Base-by-base conservation (phyloP, 2,329 filamentous ascomycete genomes). In the Biscogniauxia sp. region DNA sequence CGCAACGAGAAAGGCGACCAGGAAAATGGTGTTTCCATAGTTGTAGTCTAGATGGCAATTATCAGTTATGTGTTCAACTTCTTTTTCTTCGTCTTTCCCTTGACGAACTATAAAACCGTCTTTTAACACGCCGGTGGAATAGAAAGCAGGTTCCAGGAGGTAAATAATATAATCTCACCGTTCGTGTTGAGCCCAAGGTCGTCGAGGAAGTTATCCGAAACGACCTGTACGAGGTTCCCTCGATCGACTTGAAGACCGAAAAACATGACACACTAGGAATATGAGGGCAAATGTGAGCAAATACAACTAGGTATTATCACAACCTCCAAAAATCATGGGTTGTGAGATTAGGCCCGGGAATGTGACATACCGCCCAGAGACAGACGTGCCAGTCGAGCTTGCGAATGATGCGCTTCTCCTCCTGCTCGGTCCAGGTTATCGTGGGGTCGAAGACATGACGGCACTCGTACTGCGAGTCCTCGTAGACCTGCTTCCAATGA, bases 221-320 rank as follows among this genome's bases (percentile, higher is more conserved):
- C 74, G 8, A 85, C 87, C 69, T 86, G 85, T 2, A 66, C 63
- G 13, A 88, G 77, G 66, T 88, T 89, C 26, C 81, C 80, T 20
- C 86, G 77, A 71, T 88, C 85, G 25, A 88, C 76, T 64, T 88
- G 82, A 5, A 88, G 77, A 1, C 82, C 82, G 64, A 87, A 86
- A 70, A 88, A 88, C 72, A 87, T 87, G 32, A 87, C 63, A 60
- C 83, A 86, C 70, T 67, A 51, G 55, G 1, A 3, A 58, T 72
- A 73, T 65, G 74, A 17, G 23, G 15, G n/a, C 56, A 15, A 9
- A 32, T 7, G 9, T 32, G 2, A 13, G 7, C 28, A 32, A 13
- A 25, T 20, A 52, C 13, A 28, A 57, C 65, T 55, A 65, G 61
- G n/a, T n/a, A n/a, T n/a, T 20, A 53, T 62, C n/a, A 23, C 15